Percentiles rank a stretch among this genome's conserved stretches.
These are phyloP conservation scores for Globisporangium nodosum DNA, from an alignment of 352 stramenopile species.

Conservation along the genomic window DNA sequence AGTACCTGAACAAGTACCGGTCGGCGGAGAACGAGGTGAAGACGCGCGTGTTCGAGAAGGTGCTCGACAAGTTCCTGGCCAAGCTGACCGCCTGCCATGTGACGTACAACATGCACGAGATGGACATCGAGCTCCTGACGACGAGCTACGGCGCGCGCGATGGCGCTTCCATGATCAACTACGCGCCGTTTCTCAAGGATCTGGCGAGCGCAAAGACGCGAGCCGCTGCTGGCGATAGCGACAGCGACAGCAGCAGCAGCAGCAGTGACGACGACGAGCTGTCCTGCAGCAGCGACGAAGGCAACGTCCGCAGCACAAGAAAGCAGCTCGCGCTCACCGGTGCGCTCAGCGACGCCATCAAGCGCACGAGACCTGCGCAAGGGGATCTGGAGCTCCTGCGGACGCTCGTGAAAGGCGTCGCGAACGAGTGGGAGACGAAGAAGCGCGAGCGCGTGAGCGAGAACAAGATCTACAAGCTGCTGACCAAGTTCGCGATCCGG, in stretches of 20 bases:
- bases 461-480: slow-evolving; percentile 51
- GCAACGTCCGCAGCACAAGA: slow-evolving; percentile 20
- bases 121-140: slow-evolving; percentile 46
- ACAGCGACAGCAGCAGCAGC: slow-evolving; percentile 21
- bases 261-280: slow-evolving; percentile 29
- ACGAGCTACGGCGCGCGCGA: slow-evolving; percentile 24
- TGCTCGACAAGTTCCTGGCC: slow-evolving; percentile 73
- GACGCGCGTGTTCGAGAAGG: slow-evolving; percentile 59
- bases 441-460: slow-evolving; percentile 37
- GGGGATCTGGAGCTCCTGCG: slow-evolving; percentile 32
- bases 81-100: slow-evolving; percentile 45
- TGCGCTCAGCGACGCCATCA: slow-evolving; percentile 29
- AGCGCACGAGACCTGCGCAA: slow-evolving; percentile 27
- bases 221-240: slow-evolving; percentile 4
- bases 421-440: slow-evolving; percentile 13
- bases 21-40: slow-evolving; percentile 39
- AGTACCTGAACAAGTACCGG: slow-evolving; percentile 74
- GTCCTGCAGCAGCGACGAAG: slow-evolving; percentile 44
- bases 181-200: slow-evolving; percentile 45
- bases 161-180: slow-evolving; percentile 28
- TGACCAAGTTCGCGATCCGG: slow-evolving; percentile 37
- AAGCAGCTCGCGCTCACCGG: slow-evolving; percentile 20
- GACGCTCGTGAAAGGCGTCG: slow-evolving; percentile 13
- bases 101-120: slow-evolving; percentile 59
- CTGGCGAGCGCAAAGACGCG: slow-evolving; percentile 28